Evolutionary conservation across 768 basidiomycete species (phyloP), one percentile per base, ranked within the genome.

Genomic region (Mycena maculata): DNA sequence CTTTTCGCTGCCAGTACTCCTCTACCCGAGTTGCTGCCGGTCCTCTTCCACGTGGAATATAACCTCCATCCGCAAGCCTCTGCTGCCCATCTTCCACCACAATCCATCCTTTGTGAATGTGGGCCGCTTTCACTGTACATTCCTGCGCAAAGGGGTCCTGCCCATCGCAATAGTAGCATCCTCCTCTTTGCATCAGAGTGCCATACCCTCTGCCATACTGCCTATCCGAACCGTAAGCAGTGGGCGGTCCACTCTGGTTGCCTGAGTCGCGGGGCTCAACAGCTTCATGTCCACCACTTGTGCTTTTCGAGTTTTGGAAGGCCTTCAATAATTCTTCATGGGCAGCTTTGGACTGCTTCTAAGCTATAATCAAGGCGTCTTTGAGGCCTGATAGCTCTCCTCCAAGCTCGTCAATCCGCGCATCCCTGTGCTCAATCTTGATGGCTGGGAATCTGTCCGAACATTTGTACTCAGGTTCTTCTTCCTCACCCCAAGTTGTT

Each of bases 321-420:
- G 52, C 44, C 31, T 60, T 67, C 59, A 67, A 48, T 28, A 67
- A 39, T 23, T 65, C 63, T 28, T 47, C 63, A 11, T 65, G 63
- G 13, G 55, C 48, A 1, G 42, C 57, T 25, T 42, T 36, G 3
- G 57, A 47, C 39, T 65, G 45, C 36, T 53, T 49, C 42, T 65
- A 48, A 2, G n/a, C 38, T 20, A 65, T 38, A 9, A n/a, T n/a
- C n/a, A 67, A n/a, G 1, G 59, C 38, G 38, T 67, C 65, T 3
- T 53, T 38, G 1, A 61, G 36, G 20, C 60, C 36, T 3, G 65
- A 60, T 2, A 67, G 2, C 45, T 67, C 53, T 4, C 60, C 53
- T 13, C 53, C 50, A 1, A 67, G 27, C 22, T 60, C 65, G 10
- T 67, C 65, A 6, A 67, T 18, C 22, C 39, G 50, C 1, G 47